Evolutionary conservation across 768 basidiomycete species (phyloP), one percentile per base, ranked within the genome.

Genomic region (Tricholoma sp.): DNA sequence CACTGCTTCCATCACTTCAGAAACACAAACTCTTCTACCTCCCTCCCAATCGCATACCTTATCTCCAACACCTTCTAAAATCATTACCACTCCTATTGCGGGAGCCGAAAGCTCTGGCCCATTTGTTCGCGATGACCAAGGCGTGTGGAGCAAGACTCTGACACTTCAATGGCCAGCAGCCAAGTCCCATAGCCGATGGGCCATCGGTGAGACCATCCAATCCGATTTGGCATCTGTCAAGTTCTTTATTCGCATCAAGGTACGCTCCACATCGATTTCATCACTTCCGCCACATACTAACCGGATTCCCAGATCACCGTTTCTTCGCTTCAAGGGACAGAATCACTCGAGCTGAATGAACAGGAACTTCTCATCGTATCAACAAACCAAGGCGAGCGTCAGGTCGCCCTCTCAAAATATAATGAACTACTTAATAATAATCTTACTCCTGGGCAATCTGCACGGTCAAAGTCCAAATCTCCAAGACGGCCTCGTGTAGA

Each of bases 201-300:
- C 89, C 8, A 80, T 88, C 56, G 91, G 91, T 10, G 89, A 91
- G 74, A 86, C 88, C 24, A 80, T 90, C 62, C 75, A 79, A 60
- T 86, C 86, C 41, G 76, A 82, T 52, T 69, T 86, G 62, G 83
- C 81, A 12, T 79, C 81, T 53, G 80, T 91, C 54, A 80, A 79
- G 67, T 94, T 89, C 69, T 84, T 85, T 68, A 73, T 86, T 62
- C 81, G 83, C 46, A 76, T 86, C 61, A 89, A 88, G 80, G 85
- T 89, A 56, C 62, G 63, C 34, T 49, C 58, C 57, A 62, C 54
- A 47, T 49, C 56, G 53, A 64, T 56, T 56, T 47, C 49, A 22
- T 53, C 35, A 37, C 39, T 58, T 55, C 47, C 19, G 32, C 54
- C 55, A 45, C 46, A 27, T 59, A 50, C 59, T 59, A 57, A 60